A percentile compares a stretch with the other conserved stretches of the same genome.
phyloP scores from a whole-genome alignment of 768 basidiomycete genomes.

The Boletellus sp. region DNA sequence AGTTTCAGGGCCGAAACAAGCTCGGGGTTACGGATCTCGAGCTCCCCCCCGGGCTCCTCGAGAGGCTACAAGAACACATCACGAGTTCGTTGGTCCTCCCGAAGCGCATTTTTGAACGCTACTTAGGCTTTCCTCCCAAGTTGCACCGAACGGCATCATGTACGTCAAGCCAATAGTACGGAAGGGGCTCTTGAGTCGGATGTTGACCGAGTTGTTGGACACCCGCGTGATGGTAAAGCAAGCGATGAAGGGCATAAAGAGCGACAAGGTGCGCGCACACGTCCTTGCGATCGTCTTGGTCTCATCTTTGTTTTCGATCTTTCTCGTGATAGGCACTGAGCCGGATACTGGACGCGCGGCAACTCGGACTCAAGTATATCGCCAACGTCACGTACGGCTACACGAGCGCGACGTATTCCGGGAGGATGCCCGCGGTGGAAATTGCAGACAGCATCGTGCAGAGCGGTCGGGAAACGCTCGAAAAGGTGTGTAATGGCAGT shows the following conservation, averaged over 20 bases:
- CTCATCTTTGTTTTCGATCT: background rate
- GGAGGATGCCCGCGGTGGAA: conserved; percentile 97
- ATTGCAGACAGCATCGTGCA: conserved; percentile 98
- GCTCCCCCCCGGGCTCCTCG: conserved; percentile 62
- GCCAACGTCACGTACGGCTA: conserved; percentile 96
- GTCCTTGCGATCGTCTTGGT: background rate
- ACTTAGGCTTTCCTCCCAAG: conserved; percentile 37
- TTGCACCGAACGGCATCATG: conserved; percentile 93
- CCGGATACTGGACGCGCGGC: conserved; percentile 82
- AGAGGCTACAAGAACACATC: conserved; percentile 70
- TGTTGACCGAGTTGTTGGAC: conserved; percentile 89
- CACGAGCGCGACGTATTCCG: conserved; percentile 90
- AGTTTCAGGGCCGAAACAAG: conserved; percentile 86
- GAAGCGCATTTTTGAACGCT: background rate
- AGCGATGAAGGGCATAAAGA: conserved; percentile 79
- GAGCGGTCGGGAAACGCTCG: conserved; percentile 90
- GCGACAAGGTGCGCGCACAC: conserved; percentile 60
- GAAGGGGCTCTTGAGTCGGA: conserved; percentile 80
- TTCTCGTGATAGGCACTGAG: conserved; percentile 56
- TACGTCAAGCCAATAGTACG: conserved; percentile 86
- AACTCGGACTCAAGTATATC: conserved; percentile 91
- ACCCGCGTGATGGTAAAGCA: conserved; percentile 98
- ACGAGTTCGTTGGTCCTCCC: conserved; percentile 47
- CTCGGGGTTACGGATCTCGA: conserved; percentile 79
- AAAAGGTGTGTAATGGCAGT: conserved; percentile 58